Percentiles rank a stretch among this genome's conserved stretches.
Evolutionary conservation across 371 early-diverging fungal genomes (phyloP).

Genomic region (Synchytrium microbalum): DNA sequence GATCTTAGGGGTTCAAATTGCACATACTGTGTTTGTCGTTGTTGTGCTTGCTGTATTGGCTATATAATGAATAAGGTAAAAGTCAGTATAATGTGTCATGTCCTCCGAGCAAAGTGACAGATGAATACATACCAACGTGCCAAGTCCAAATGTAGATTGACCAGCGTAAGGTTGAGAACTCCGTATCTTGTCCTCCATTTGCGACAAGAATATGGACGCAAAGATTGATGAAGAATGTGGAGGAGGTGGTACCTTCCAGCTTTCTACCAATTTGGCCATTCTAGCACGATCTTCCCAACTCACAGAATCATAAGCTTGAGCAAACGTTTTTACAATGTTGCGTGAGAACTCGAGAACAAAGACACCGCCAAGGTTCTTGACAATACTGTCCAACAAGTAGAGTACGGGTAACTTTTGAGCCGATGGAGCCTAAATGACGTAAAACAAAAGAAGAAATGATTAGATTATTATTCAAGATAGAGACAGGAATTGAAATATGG

Average conservation of each 20-base stretch:
- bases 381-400: conserved; percentile 88
- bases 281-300: conserved; percentile 49
- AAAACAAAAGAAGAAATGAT: neutral
- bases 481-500: conserved; percentile 2
- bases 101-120: too few relatives aligned
- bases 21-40: too few relatives aligned
- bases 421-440: conserved; percentile 51
- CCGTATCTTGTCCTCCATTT: neutral
- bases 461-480: conserved; percentile 2
- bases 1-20: too few relatives aligned
- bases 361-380: conserved; percentile 77
- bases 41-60: too few relatives aligned
- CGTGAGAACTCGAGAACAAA: conserved; percentile 64
- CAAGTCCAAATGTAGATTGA: too few relatives aligned
- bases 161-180: neutral
- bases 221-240: conserved; percentile 48
- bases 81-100: too few relatives aligned
- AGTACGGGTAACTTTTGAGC: conserved; percentile 76
- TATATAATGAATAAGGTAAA: too few relatives aligned
- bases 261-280: conserved; percentile 66
- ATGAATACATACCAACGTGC: too few relatives aligned
- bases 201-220: conserved; percentile 9
- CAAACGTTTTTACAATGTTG: conserved; percentile 59
- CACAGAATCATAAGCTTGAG: conserved; percentile 64
- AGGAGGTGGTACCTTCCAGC: conserved; percentile 63